Evolutionary conservation across 2,329 filamentous ascomycete species (phyloP).

Genomic region (Aspergillus udagawae): DNA sequence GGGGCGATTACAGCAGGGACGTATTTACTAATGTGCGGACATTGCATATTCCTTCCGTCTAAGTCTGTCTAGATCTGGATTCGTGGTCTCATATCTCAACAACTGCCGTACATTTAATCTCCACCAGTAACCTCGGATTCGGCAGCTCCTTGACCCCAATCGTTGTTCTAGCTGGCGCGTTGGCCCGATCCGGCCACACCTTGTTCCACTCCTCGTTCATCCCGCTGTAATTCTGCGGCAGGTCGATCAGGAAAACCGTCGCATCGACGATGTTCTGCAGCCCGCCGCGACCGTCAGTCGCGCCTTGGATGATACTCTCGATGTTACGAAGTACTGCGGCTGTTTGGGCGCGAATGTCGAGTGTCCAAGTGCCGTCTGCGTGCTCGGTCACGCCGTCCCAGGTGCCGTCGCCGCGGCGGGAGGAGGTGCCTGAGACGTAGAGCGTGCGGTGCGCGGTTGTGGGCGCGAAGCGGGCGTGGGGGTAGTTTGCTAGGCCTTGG

Average conservation of each 20-base stretch:
- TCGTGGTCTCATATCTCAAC: not conserved
- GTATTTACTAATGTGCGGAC: slow-evolving; percentile 17
- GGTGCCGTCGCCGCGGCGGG: slow-evolving; percentile 33
- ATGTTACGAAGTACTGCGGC: slow-evolving; percentile 39
- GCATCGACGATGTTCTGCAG: slow-evolving; percentile 39
- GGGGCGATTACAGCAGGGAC: slow-evolving; percentile 15
- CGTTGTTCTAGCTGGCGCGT: slow-evolving; percentile 32
- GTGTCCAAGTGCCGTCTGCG: slow-evolving; percentile 28
- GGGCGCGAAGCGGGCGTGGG: slow-evolving; percentile 35
- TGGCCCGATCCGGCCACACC: slow-evolving; percentile 33
- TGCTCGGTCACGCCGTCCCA: slow-evolving; percentile 36
- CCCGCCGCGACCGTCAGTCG: slow-evolving; percentile 33
- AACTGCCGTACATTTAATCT: slow-evolving; percentile 20
- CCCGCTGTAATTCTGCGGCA: slow-evolving; percentile 39
- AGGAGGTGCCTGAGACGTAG: slow-evolving; percentile 41
- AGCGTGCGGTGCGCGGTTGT: slow-evolving; percentile 31
- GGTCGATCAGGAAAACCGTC: slow-evolving; percentile 40
- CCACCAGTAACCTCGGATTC: slow-evolving; percentile 17
- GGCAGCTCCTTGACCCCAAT: slow-evolving; percentile 20
- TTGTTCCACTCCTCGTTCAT: slow-evolving; percentile 48
- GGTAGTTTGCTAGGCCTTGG: slow-evolving; percentile 30
- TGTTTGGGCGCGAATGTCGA: slow-evolving; percentile 38
- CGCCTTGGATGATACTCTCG: slow-evolving; percentile 37
- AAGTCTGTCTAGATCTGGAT: not conserved
- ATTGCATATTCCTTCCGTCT: slow-evolving; percentile 12